Evolutionary conservation across 2,329 filamentous ascomycete species (phyloP).

Genomic region (Cadophora gregata): DNA sequence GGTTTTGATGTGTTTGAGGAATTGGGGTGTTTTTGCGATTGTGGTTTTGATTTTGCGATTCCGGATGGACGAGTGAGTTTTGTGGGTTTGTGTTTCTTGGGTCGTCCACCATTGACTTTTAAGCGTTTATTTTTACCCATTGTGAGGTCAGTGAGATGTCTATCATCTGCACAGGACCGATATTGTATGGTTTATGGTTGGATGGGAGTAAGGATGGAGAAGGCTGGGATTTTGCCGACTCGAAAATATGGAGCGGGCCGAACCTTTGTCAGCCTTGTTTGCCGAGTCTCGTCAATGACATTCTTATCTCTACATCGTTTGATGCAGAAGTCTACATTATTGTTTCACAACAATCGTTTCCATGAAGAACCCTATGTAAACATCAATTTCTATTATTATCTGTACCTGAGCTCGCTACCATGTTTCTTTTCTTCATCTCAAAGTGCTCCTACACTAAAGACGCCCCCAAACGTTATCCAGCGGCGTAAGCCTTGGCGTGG

Average conservation of each 20-base stretch:
- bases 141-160: not conserved
- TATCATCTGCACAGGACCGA: not conserved
- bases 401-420: no score
- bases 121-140: constrained; percentile 42
- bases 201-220: not conserved
- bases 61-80: constrained; percentile 29
- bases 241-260: constrained; percentile 13
- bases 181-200: not conserved
- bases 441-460: not conserved
- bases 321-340: not conserved
- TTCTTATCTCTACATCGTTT: not conserved
- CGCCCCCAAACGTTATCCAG: not conserved
- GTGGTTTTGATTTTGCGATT: constrained; percentile 27
- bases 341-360: no score
- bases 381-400: no score
- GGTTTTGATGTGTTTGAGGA: constrained; percentile 14
- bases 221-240: constrained; percentile 13
- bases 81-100: constrained; percentile 26
- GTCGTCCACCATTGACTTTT: constrained; percentile 23
- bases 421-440: not conserved
- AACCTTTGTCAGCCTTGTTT: constrained; percentile 7
- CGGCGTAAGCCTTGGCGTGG: not conserved
- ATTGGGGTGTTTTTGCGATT: constrained; percentile 10
- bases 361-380: no score
- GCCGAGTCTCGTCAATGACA: not conserved